Evolutionary conservation across 1,284 basidiomycete species (phyloP).

Genomic region (Xerocomus minutiporus): DNA sequence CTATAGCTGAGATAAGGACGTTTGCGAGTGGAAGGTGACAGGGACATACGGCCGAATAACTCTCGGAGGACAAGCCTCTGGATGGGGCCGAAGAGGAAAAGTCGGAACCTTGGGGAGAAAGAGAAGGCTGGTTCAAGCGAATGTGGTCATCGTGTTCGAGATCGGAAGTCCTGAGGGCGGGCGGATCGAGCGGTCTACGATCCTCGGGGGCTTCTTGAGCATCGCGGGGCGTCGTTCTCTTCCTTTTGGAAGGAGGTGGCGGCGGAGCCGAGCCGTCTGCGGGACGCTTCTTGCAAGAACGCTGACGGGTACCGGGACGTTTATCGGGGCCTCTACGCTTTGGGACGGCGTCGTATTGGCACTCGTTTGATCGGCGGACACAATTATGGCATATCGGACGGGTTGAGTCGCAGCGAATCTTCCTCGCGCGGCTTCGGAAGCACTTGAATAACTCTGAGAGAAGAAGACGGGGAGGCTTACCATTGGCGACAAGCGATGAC

Average conservation of each 20-base stretch:
- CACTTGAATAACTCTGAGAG: conserved; percentile 34
- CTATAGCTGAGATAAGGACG: conserved; percentile 8
- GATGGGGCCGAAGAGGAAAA: conserved; percentile 28
- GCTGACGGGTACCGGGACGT: conserved; percentile 72
- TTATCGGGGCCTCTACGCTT: conserved; percentile 80
- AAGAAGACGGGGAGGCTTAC: conserved; percentile 37
- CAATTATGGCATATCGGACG: conserved; percentile 77
- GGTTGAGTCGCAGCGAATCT: conserved; percentile 79
- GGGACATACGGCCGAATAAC: conserved; percentile 24
- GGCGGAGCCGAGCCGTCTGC: conserved; percentile 50
- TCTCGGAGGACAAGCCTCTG: conserved; percentile 27
- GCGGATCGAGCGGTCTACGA: conserved; percentile 28
- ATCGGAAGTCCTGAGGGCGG: conserved; percentile 26
- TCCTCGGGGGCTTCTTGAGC: conserved; percentile 30
- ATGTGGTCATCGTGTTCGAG: conserved; percentile 26
- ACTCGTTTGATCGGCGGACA: conserved; percentile 65
- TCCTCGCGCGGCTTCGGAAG: conserved; percentile 61
- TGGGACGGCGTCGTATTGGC: conserved; percentile 72
- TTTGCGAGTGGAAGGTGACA: not conserved
- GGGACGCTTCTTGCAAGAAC: conserved; percentile 73
- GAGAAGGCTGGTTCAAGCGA: conserved; percentile 28
- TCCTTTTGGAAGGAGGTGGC: conserved; percentile 53
- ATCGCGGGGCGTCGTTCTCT: conserved; percentile 41
- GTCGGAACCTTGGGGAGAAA: conserved; percentile 31
- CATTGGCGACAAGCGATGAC: conserved; percentile 69